phyloP scores from a whole-genome alignment of 2,329 filamentous ascomycete species.

The Penicillium verrucosum region DNA sequence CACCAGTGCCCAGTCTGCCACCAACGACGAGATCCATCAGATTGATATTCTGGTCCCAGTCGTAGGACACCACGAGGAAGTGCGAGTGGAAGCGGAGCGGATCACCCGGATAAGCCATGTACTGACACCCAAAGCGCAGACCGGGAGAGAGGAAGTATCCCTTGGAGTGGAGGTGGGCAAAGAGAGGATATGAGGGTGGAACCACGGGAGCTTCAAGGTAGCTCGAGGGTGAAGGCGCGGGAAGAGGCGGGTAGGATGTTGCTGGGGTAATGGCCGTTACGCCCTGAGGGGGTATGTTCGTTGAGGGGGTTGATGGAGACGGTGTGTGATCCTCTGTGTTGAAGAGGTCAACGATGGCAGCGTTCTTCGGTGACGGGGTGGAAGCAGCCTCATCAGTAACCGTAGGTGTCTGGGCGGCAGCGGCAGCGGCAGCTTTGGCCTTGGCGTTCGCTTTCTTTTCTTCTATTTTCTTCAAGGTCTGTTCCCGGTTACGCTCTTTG shows the following conservation, averaged over 20 bases:
- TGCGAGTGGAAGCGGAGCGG: conserved; percentile 93
- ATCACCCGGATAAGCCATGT: conserved; percentile 93
- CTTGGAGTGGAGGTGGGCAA: conserved; percentile 70
- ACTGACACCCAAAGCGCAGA: conserved; percentile 88
- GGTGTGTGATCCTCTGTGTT: conserved; percentile 9
- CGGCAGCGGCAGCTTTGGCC: conserved; percentile 16
- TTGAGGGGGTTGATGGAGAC: conserved; percentile 15
- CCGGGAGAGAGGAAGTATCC: conserved; percentile 90
- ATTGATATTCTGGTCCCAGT: conserved; percentile 84
- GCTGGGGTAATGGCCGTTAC: conserved; percentile 48
- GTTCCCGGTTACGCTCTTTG: conserved; percentile 51
- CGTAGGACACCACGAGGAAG: conserved; percentile 78
- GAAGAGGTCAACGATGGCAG: conserved; percentile 26
- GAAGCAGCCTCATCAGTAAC: conserved; percentile 6
- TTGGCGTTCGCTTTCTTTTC: conserved; percentile 32
- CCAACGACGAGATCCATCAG: conserved; percentile 82
- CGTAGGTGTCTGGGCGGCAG: conserved; percentile 7
- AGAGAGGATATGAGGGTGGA: conserved; percentile 66
- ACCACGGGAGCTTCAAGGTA: conserved; percentile 35
- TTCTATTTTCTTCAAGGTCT: conserved; percentile 50
- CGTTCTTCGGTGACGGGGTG: background rate
- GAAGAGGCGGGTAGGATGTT: conserved; percentile 48
- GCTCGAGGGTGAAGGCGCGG: conserved; percentile 26
- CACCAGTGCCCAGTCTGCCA: conserved; percentile 83
- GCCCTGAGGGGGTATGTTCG: conserved; percentile 16